phyloP scores from a whole-genome alignment of 78 protist species.

The Speleostelium caveatum region DNA sequence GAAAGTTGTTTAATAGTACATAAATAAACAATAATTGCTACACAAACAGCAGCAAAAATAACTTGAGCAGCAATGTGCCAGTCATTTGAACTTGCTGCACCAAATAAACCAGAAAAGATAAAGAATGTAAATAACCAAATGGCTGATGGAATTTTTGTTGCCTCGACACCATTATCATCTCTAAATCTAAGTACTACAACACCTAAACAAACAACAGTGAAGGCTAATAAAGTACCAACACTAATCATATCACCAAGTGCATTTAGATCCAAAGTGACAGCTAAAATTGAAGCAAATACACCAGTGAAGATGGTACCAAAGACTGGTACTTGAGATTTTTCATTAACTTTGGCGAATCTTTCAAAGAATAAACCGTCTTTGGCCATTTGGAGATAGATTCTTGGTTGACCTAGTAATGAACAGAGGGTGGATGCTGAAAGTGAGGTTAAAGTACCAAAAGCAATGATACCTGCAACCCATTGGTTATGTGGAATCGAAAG shows the following conservation, averaged over 20 bases:
- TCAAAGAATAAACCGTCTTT: conserved; percentile 79
- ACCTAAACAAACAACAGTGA: conserved; percentile 84
- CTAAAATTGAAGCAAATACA: conserved; percentile 58
- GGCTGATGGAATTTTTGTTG: background rate
- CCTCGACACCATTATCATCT: conserved; percentile 13
- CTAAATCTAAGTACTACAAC: conserved; percentile 52
- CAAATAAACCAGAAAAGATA: conserved; percentile 35
- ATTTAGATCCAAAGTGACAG: conserved; percentile 41
- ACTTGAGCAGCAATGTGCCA: conserved; percentile 29
- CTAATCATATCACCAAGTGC: conserved; percentile 67
- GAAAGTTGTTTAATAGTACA: conserved; percentile 1
- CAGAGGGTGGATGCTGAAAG: conserved; percentile 80
- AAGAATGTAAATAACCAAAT: background rate
- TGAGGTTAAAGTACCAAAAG: conserved; percentile 69
- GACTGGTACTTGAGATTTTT: conserved; percentile 56
- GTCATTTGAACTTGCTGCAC: conserved; percentile 3
- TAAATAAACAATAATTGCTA: background rate
- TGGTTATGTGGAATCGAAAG: background rate
- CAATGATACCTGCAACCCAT: conserved; percentile 65
- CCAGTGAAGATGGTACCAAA: conserved; percentile 79
- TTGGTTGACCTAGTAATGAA: conserved; percentile 83
- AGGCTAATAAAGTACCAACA: conserved; percentile 82
- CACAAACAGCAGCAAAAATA: background rate
- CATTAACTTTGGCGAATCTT: conserved; percentile 33
- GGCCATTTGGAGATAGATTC: conserved; percentile 84